Conservation (phyloP, 257 asterid genomes). For the Nicotiana tabacum region DNA sequence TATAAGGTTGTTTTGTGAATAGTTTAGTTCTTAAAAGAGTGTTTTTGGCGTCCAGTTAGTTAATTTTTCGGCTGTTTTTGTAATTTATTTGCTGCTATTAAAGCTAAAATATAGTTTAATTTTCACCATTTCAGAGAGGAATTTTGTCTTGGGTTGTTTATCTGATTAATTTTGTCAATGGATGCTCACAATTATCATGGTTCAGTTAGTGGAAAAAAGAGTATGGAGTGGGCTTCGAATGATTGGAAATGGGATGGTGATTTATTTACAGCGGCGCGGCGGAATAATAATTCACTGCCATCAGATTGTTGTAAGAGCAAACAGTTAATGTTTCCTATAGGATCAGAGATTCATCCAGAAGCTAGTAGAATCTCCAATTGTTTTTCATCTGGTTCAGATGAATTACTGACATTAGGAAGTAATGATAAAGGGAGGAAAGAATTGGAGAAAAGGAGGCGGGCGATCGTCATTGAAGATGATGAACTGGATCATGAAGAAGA, state of each 20-base stretch:
- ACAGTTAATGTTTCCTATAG: constrained; percentile 43
- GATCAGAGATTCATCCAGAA: constrained; percentile 32
- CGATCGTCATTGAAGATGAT: constrained; percentile 30
- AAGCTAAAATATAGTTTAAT: no score
- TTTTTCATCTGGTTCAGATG: constrained; percentile 30
- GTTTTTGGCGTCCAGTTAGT: neutral
- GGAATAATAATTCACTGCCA: constrained; percentile 29
- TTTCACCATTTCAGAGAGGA: neutral
- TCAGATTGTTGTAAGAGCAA: constrained; percentile 60
- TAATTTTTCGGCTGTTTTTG: neutral
- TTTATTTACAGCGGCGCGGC: constrained; percentile 52
- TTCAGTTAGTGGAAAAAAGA: constrained; percentile 53
- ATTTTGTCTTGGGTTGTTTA: no score
- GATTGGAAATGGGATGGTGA: constrained; percentile 98
- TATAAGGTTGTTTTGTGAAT: neutral
- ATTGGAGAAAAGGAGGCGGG: constrained; percentile 65
- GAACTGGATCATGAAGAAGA: constrained; percentile 21
- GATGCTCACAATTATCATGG: constrained; percentile 23
- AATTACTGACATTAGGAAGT: constrained; percentile 25
- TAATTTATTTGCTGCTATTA: no score
- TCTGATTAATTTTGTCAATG: neutral
- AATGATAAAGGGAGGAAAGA: constrained; percentile 58
- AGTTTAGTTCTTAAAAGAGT: neutral
- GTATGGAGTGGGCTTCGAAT: constrained; percentile 75
- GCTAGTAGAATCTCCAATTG: constrained; percentile 28